Evolutionary conservation across 192 early-diverging fungal genomes (phyloP).

Genomic region (Mortierella claussenii): DNA sequence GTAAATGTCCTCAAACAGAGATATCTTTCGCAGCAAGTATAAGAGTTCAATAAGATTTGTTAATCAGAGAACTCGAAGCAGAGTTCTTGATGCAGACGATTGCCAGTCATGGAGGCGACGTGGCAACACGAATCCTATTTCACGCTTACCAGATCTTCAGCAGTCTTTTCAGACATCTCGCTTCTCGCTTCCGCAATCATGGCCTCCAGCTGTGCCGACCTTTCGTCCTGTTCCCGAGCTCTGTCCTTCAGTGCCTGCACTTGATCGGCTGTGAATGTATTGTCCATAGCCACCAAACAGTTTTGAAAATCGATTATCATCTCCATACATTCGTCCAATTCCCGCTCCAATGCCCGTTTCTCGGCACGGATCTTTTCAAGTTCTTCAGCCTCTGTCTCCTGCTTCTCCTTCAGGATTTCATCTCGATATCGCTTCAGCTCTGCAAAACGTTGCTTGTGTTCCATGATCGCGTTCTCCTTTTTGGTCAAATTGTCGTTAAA

Average conservation of each 20-base stretch:
- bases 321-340: slow-evolving; percentile 2
- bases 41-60: neutral
- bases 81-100: too few relatives aligned
- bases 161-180: slow-evolving; percentile 16
- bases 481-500: neutral
- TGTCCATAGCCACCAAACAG: neutral
- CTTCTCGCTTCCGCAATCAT: slow-evolving; percentile 1
- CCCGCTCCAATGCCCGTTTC: neutral
- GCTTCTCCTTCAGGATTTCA: slow-evolving; percentile 6
- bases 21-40: too few relatives aligned
- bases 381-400: slow-evolving; percentile 14
- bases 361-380: neutral
- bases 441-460: slow-evolving; percentile 1
- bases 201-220: neutral
- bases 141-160: slow-evolving; percentile 30
- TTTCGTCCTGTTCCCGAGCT: neutral
- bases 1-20: slow-evolving; percentile 12
- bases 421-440: slow-evolving; percentile 1
- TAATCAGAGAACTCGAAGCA: neutral
- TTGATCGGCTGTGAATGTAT: neutral
- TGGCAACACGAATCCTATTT: too few relatives aligned
- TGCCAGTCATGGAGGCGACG: too few relatives aligned
- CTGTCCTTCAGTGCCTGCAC: neutral
- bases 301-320: neutral
- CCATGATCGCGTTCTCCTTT: neutral